phyloP scores from a whole-genome alignment of 2,329 filamentous ascomycete species.

The Grosmannia penicillata region DNA sequence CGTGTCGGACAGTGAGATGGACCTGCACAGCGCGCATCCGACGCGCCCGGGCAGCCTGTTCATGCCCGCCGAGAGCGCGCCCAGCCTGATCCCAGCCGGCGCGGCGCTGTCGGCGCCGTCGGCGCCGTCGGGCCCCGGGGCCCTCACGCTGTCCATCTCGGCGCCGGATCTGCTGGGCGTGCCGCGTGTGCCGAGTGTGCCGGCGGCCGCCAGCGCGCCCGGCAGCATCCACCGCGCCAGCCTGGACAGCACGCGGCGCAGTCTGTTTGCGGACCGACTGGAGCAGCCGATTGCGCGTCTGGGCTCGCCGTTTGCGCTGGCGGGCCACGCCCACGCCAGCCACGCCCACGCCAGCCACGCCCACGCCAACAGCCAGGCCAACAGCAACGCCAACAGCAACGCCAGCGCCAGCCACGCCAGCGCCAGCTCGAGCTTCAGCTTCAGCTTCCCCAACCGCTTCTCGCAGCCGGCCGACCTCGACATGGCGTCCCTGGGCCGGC shows the following conservation, averaged over 20 bases:
- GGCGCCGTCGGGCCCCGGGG: neutral
- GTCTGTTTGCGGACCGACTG: neutral
- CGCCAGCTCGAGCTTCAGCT: slow-evolving; percentile 30
- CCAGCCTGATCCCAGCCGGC: neutral
- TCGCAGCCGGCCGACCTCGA: slow-evolving; percentile 31
- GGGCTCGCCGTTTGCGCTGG: slow-evolving; percentile 39
- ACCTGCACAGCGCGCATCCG: no score
- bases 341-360: no score
- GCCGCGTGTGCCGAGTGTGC: no score
- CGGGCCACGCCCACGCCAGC: neutral
- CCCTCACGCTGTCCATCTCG: slow-evolving; percentile 12
- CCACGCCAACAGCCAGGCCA: no score
- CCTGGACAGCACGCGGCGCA: neutral
- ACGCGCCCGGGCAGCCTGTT: no score
- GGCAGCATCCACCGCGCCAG: neutral
- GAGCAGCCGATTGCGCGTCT: slow-evolving; percentile 23
- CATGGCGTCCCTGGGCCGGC: slow-evolving; percentile 28
- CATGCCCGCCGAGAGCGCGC: neutral
- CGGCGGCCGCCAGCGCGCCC: slow-evolving; percentile 1
- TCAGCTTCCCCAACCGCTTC: slow-evolving; percentile 46
- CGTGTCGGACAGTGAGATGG: slow-evolving; percentile 8
- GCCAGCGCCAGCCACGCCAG: neutral
- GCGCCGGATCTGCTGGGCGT: slow-evolving; percentile 14
- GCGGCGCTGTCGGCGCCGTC: neutral
- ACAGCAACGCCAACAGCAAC: slow-evolving; percentile 14